phyloP scores from a whole-genome alignment of 805 yeast species.

The Lachancea nothofagi region DNA sequence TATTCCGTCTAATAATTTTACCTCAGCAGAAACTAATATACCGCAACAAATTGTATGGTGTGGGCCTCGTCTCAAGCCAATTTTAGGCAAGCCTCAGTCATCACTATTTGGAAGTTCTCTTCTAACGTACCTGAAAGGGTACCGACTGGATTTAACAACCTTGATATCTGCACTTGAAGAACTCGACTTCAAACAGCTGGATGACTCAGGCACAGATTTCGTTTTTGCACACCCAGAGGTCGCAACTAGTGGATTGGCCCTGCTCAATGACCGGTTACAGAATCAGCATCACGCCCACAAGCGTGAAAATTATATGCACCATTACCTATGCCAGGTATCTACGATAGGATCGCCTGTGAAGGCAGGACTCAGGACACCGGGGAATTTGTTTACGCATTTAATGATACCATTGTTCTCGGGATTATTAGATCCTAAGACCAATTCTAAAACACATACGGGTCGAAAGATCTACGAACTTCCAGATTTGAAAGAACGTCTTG shows the following conservation, averaged over 20 bases:
- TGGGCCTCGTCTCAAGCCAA: constrained; percentile 39
- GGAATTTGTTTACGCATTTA: constrained; percentile 22
- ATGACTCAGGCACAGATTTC: constrained; percentile 39
- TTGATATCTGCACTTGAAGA: constrained; percentile 20
- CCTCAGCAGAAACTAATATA: constrained; percentile 45
- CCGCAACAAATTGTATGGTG: constrained; percentile 67
- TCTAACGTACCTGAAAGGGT: constrained; percentile 40
- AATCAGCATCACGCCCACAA: constrained; percentile 24
- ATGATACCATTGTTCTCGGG: constrained; percentile 24
- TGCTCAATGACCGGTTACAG: constrained; percentile 13
- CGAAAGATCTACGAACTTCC: constrained; percentile 4
- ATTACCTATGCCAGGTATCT: constrained; percentile 34
- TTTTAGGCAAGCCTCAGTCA: neutral
- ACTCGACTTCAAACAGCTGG: constrained; percentile 43
- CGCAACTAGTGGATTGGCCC: constrained; percentile 23
- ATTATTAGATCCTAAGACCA: constrained; percentile 2
- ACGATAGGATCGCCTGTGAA: constrained; percentile 25
- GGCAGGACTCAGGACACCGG: constrained; percentile 10
- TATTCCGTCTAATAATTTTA: constrained; percentile 56
- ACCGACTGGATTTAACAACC: constrained; percentile 28
- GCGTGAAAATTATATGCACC: constrained; percentile 12
- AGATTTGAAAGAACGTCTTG: constrained; percentile 3
- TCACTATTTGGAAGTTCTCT: constrained; percentile 44
- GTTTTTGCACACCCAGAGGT: constrained; percentile 48
- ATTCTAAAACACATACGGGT: neutral